phyloP scores from a whole-genome alignment of 139 green algal genomes.

The Auxenochlorella protothecoides region DNA sequence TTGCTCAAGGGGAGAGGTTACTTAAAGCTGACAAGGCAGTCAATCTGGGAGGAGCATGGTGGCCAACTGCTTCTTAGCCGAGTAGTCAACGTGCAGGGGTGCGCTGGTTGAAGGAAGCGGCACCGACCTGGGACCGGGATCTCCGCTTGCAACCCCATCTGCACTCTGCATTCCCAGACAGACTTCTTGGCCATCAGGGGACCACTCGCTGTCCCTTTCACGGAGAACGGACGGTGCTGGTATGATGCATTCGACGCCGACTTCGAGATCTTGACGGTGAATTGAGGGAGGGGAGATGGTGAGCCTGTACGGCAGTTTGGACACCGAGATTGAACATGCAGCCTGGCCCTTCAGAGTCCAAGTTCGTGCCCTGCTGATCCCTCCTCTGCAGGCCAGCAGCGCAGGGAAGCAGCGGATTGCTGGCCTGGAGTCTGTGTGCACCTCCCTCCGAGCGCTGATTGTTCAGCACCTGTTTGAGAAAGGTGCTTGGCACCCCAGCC shows the following conservation, averaged over 20 bases:
- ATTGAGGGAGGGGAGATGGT: not conserved
- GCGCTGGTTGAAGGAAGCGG: too few relatives aligned
- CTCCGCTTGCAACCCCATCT: not conserved
- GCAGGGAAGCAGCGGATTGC: too few relatives aligned
- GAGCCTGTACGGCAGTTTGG: not conserved
- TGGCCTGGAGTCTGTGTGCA: not conserved
- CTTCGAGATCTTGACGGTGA: conserved; percentile 30
- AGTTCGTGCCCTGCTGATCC: not conserved
- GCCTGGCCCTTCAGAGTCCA: not conserved
- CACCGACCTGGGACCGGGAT: too few relatives aligned
- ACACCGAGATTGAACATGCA: not conserved
- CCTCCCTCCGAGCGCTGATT: not conserved
- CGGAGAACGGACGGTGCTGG: conserved; percentile 21
- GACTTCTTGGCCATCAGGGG: conserved; percentile 26
- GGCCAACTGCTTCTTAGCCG: too few relatives aligned
- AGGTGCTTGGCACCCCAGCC: conserved; percentile 5
- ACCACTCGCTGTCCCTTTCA: conserved; percentile 19
- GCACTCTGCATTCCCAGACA: conserved; percentile 9
- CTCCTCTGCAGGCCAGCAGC: not conserved
- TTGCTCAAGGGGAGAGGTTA: not conserved
- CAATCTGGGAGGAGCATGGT: not conserved
- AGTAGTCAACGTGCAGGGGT: too few relatives aligned
- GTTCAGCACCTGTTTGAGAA: not conserved
- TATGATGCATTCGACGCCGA: conserved; percentile 16
- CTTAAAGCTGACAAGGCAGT: not conserved